phyloP scores from a whole-genome alignment of 2,329 filamentous ascomycete species.

The Nemania sp. region DNA sequence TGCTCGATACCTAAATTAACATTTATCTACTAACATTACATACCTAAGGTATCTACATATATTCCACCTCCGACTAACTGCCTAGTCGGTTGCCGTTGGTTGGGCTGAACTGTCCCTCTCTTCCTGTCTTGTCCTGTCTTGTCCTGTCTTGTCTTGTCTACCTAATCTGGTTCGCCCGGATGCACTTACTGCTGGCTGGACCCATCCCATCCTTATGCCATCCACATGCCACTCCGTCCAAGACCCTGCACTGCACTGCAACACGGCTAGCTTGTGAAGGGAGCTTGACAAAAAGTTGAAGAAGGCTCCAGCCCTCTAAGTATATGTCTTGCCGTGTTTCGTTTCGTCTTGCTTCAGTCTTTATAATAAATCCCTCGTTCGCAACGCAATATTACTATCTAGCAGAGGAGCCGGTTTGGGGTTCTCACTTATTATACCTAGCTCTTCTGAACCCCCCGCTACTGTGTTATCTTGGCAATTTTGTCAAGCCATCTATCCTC shows the following conservation, averaged over 20 bases:
- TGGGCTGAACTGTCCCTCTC: constrained; percentile 44
- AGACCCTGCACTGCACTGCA: neutral
- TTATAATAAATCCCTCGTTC: constrained; percentile 6
- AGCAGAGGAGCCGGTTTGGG: neutral
- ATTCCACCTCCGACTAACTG: no score
- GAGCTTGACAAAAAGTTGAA: constrained; percentile 10
- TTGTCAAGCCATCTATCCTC: neutral
- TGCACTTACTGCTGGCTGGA: constrained; percentile 5
- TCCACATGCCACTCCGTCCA: neutral
- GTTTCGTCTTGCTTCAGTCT: neutral
- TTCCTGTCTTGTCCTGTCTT: neutral
- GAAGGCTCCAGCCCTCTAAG: constrained; percentile 8
- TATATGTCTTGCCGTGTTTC: neutral
- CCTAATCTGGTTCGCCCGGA: neutral
- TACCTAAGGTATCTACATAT: neutral
- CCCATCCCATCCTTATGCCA: no score
- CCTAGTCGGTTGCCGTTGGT: constrained; percentile 27
- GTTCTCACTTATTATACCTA: neutral
- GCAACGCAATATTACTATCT: neutral
- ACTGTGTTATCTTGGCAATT: constrained; percentile 18
- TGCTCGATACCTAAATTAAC: constrained; percentile 42
- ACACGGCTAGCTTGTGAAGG: neutral
- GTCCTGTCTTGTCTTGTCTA: neutral
- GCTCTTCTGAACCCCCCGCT: constrained; percentile 10
- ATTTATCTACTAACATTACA: no score